phyloP scores from a whole-genome alignment of 2,329 filamentous ascomycete species.

The Cladophialophora immunda region DNA sequence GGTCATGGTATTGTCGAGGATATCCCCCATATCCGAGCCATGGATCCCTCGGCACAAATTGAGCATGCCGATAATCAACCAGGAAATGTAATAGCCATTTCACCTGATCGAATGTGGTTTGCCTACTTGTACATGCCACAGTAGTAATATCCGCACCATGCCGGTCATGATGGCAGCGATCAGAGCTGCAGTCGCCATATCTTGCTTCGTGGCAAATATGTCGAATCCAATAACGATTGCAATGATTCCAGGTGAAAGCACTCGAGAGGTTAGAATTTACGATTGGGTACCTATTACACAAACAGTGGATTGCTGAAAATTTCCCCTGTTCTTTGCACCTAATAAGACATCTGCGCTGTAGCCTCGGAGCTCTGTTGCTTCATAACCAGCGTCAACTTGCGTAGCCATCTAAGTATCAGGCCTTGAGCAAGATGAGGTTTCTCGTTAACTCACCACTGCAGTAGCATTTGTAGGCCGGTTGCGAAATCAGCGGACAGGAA shows the following conservation, averaged over 20 bases:
- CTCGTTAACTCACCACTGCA: too few relatives aligned
- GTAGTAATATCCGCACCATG: constrained; percentile 69
- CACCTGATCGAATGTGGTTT: constrained; percentile 54
- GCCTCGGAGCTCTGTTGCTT: neutral
- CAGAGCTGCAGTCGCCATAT: constrained; percentile 58
- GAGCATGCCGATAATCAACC: constrained; percentile 70
- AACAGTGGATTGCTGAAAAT: constrained; percentile 62
- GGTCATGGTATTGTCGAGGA: constrained; percentile 71
- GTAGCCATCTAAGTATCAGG: too few relatives aligned
- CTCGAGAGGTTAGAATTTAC: constrained; percentile 41
- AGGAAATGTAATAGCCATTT: constrained; percentile 73
- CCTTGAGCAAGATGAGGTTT: too few relatives aligned
- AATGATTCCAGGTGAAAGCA: constrained; percentile 64
- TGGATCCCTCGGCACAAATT: constrained; percentile 74
- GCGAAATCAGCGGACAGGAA: too few relatives aligned
- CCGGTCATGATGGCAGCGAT: constrained; percentile 67
- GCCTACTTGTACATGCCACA: constrained; percentile 61
- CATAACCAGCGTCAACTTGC: neutral
- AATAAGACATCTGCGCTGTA: constrained; percentile 71
- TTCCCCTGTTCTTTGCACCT: constrained; percentile 67
- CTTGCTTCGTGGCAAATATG: constrained; percentile 64
- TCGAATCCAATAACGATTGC: constrained; percentile 60
- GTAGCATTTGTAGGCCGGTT: too few relatives aligned
- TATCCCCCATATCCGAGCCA: constrained; percentile 77
- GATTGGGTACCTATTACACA: constrained; percentile 50